Evolutionary conservation across 2,329 filamentous ascomycete species (phyloP), one percentile per base, ranked within the genome.

Genomic region (Nemania sp.): DNA sequence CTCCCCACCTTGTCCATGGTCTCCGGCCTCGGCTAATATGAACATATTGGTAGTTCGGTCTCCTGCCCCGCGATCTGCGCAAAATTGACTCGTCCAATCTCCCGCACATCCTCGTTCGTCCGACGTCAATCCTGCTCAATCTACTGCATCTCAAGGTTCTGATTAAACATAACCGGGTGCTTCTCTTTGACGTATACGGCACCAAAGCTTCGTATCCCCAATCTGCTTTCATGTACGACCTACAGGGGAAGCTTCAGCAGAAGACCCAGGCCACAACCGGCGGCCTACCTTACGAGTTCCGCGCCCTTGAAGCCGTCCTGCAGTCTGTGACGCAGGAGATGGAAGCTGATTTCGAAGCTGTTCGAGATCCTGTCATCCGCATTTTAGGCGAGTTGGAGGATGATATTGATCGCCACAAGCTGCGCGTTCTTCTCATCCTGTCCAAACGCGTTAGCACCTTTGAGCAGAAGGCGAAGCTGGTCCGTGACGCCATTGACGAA

Each of bases 51-150:
- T 62, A 93, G 89, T 97, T 96, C 70, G 92, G 92, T 36, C 81
- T 97, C 22, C 81, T 97, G 43, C 93, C 94, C 51, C 92, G 94
- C 57, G 94, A 99, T 77, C 79, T 99, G 52, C 89, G 94, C 65
- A 99, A 99, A 75, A 97, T 99, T 67, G 94, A 99, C 71, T 97
- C 92, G 12, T 96, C 91, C 54, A 90, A 95, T 56, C 83, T 99
- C 19, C 94, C 94, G 7, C 92, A 97, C 68, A 97, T 99, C 52
- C 86, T 97, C 61, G 86, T 99, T 60, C 91, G 94, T 28, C 91
- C 91, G 6, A 92, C 89, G 6, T 91, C 93, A 4, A 97, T 99
- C 59, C 80, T 99, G 2, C 89, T 99, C 64, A 99, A 97, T 68
- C 81, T 99, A 9, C 83, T 97, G n/a, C 94, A 99, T 72, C 84